Percentiles rank a stretch among this genome's conserved stretches.
These are phyloP conservation scores for Brassica incana DNA, from an alignment of 345 rosid species.

Conservation along the genomic window DNA sequence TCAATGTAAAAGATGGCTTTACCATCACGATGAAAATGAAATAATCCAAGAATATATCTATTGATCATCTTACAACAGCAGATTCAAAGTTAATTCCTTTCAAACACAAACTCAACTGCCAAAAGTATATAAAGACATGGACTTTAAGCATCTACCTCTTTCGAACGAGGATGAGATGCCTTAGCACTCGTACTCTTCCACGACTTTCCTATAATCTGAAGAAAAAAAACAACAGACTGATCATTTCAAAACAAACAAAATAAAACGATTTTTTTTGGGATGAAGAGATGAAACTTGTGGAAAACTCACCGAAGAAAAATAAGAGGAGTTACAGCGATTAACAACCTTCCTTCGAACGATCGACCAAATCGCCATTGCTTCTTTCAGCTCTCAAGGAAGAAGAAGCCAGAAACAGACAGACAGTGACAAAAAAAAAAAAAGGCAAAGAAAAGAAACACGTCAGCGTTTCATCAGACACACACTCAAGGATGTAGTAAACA, in stretches of 20 bases:
- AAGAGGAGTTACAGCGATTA: constrained; percentile 18
- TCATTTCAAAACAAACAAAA: neutral
- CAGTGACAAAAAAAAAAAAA: no score
- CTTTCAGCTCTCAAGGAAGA: neutral
- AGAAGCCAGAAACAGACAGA: neutral
- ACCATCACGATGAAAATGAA: neutral
- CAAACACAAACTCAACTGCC: neutral
- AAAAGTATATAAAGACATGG: neutral
- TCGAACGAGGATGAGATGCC: constrained; percentile 7
- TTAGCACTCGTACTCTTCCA: constrained; percentile 20
- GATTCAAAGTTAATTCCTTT: neutral
- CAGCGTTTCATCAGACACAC: no score
- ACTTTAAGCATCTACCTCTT: constrained; percentile 20
- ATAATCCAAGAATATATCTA: neutral
- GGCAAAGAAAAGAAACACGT: neutral
- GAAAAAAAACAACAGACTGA: neutral
- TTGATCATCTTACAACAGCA: neutral
- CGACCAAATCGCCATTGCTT: constrained; percentile 38
- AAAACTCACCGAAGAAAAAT: constrained; percentile 36
- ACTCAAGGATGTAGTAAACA: no score
- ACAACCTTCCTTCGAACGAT: constrained; percentile 31
- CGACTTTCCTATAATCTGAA: constrained; percentile 33
- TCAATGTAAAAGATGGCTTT: neutral
- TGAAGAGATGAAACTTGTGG: neutral
- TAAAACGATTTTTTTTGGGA: neutral